Percentiles rank a stretch among this genome's conserved stretches.
Conservation (phyloP, 495 filamentous ascomycete genomes). For the Trichocladium uniseriatum region DNA sequence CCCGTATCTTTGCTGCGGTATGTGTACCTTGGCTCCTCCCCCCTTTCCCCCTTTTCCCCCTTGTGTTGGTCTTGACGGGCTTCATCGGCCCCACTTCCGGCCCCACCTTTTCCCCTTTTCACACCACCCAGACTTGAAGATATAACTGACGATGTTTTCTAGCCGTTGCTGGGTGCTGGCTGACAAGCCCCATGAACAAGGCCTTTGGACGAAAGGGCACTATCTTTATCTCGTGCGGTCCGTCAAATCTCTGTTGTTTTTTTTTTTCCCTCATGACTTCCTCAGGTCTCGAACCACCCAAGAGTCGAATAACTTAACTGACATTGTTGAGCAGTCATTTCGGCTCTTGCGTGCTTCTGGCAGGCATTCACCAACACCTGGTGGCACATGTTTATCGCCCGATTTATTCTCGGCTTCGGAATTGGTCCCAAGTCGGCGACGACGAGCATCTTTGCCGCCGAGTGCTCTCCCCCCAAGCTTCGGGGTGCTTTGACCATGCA, state of each 20-base stretch:
- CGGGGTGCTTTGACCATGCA: slow-evolving; percentile 72
- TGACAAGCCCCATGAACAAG: slow-evolving; percentile 62
- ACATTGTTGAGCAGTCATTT: slow-evolving; percentile 31
- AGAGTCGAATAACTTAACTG: too few species aligned
- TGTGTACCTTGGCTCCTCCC: too few species aligned
- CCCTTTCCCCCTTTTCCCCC: too few species aligned
- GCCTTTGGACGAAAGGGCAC: slow-evolving; percentile 55
- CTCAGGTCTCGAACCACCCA: too few species aligned
- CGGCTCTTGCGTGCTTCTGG: slow-evolving; percentile 49
- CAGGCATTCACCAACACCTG: slow-evolving; percentile 56
- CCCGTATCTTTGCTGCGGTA: slow-evolving; percentile 43
- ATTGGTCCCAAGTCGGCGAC: slow-evolving; percentile 55
- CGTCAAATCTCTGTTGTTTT: too few species aligned
- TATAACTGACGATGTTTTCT: too few species aligned
- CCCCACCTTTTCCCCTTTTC: too few species aligned
- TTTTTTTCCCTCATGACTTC: too few species aligned
- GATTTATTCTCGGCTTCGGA: slow-evolving; percentile 60
- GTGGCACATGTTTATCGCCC: slow-evolving; percentile 50
- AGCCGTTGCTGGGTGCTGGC: slow-evolving; percentile 53
- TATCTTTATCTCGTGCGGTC: slow-evolving; percentile 61
- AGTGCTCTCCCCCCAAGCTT: slow-evolving; percentile 63
- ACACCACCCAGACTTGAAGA: too few species aligned
- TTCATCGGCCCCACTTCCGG: too few species aligned
- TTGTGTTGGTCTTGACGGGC: too few species aligned
- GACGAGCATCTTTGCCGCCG: slow-evolving; percentile 68